phyloP scores from a whole-genome alignment of 768 basidiomycete genomes.

The Agrocybe pediades region DNA sequence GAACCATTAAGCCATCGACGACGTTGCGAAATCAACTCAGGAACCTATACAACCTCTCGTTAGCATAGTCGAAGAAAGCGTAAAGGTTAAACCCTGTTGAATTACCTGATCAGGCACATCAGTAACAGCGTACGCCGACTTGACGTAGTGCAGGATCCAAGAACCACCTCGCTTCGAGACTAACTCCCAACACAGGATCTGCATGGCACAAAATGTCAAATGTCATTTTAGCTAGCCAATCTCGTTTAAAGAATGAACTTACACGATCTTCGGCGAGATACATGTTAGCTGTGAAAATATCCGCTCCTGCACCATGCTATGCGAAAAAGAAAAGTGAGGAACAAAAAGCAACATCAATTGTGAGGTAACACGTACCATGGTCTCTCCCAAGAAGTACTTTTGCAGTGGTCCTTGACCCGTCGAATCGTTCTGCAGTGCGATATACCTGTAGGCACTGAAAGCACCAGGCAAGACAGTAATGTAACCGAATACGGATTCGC shows the following conservation, averaged over 20 bases:
- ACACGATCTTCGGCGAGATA: conserved; percentile 89
- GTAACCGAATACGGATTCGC: conserved; percentile 88
- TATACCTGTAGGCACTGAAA: conserved; percentile 90
- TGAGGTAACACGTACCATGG: conserved; percentile 54
- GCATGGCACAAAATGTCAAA: not conserved
- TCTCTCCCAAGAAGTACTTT: conserved; percentile 98
- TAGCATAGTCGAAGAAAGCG: not conserved
- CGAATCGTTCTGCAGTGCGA: conserved; percentile 86
- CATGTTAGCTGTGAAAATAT: conserved; percentile 96
- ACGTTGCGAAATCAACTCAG: conserved; percentile 93
- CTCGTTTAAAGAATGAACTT: conserved; percentile 21
- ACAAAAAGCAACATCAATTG: not conserved
- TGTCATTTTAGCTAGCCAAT: not conserved
- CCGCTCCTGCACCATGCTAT: conserved; percentile 79
- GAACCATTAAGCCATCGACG: conserved; percentile 97
- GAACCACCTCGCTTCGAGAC: conserved; percentile 90
- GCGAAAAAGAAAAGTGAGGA: not conserved
- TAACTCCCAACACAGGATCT: conserved; percentile 94
- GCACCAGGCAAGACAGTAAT: conserved; percentile 94
- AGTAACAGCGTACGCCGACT: conserved; percentile 89
- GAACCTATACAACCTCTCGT: conserved; percentile 48
- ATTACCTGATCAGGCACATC: conserved; percentile 93
- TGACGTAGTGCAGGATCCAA: conserved; percentile 96
- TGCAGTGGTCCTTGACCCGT: conserved; percentile 86
- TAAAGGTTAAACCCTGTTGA: conserved; percentile 13